Evolutionary conservation across 208 protist genomes (phyloP).

Genomic region (Acanthamoeba sp.): DNA sequence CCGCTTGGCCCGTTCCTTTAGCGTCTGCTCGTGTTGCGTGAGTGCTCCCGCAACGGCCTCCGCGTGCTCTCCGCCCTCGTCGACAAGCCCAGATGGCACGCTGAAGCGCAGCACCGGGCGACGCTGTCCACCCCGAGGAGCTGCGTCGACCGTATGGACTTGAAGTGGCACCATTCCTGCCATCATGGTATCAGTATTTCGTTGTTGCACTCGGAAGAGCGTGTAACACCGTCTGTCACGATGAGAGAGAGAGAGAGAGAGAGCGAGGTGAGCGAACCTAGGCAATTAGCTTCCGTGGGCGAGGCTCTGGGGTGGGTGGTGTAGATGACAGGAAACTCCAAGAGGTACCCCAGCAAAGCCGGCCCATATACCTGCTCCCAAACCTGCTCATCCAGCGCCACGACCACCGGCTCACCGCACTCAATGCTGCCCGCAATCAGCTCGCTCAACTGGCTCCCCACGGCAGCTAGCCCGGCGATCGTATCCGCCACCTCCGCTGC

Average conservation of each 20-base stretch:
- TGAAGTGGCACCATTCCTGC: neutral
- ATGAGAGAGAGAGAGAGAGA: neutral
- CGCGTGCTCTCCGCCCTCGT: neutral
- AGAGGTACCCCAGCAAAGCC: neutral
- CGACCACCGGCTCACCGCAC: neutral
- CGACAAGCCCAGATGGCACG: neutral
- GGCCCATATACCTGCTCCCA: constrained; percentile 15
- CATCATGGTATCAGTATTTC: no score
- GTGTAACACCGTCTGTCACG: no score
- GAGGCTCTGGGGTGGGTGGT: neutral
- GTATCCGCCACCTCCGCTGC: neutral
- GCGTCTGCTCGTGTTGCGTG: neutral
- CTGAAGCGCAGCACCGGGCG: neutral
- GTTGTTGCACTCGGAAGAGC: no score
- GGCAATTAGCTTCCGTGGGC: neutral
- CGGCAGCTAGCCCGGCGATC: neutral
- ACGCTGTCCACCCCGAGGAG: neutral
- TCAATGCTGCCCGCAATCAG: neutral
- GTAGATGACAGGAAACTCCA: constrained; percentile 40
- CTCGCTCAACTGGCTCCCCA: neutral
- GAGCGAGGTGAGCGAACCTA: neutral
- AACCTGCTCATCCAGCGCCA: neutral
- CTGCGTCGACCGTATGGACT: neutral
- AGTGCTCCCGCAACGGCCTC: neutral
- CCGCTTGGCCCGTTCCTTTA: neutral